These are phyloP conservation scores for Lachancea nothofagi DNA, from an alignment of 805 yeast species.

Conservation along the genomic window DNA sequence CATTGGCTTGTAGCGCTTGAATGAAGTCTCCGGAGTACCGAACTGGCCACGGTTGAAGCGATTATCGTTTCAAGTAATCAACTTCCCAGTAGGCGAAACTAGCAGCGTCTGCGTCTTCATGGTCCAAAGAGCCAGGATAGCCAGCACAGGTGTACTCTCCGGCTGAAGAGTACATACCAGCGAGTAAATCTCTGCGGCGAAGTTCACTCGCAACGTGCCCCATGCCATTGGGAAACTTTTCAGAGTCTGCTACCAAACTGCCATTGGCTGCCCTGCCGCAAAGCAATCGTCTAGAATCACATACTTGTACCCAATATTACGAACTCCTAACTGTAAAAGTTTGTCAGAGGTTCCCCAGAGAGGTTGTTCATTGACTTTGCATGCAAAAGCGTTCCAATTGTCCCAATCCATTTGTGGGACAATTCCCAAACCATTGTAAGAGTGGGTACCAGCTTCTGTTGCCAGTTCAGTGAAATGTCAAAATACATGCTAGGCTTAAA, in stretches of 20 bases:
- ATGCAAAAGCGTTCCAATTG: conserved; percentile 29
- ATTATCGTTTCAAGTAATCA: conserved; percentile 32
- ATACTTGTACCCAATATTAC: conserved; percentile 28
- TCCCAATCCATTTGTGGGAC: conserved; percentile 31
- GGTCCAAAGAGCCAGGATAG: conserved; percentile 28
- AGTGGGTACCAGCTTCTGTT: no score
- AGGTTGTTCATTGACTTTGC: conserved; percentile 25
- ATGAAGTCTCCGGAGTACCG: conserved; percentile 26
- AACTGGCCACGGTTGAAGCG: conserved; percentile 29
- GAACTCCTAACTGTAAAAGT: conserved; percentile 22
- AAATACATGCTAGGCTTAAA: no score
- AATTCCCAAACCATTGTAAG: conserved; percentile 12
- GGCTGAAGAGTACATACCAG: conserved; percentile 34
- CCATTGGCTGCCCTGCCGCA: conserved; percentile 21
- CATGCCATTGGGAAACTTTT: conserved; percentile 30
- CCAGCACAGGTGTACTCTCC: conserved; percentile 32
- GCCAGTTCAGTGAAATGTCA: no score
- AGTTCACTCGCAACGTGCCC: conserved; percentile 21
- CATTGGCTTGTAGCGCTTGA: conserved; percentile 27
- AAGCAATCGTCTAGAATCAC: conserved; percentile 33
- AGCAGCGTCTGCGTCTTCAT: conserved; percentile 28
- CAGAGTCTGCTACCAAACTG: conserved; percentile 18
- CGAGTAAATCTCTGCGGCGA: conserved; percentile 24
- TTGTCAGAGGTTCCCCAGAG: conserved; percentile 22
- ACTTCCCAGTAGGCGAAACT: conserved; percentile 29